These are phyloP conservation scores for Aspergillus saccharolyticus DNA, from an alignment of 495 filamentous ascomycete species.

Conservation along the genomic window DNA sequence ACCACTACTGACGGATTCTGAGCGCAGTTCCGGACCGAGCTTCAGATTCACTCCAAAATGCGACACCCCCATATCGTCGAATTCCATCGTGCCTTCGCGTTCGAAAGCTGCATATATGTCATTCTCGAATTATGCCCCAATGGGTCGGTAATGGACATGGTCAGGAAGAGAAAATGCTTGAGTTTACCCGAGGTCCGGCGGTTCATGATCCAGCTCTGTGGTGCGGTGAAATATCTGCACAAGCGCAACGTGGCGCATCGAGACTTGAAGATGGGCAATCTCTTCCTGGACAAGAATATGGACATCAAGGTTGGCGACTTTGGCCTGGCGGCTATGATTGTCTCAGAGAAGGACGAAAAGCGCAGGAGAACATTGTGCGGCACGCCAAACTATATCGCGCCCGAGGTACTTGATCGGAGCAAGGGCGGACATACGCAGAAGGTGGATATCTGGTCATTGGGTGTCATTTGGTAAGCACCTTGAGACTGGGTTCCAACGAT, in stretches of 20 bases:
- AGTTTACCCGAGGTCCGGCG: slow-evolving; percentile 89
- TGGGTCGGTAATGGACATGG: slow-evolving; percentile 98
- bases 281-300: slow-evolving; percentile 95
- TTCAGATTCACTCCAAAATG: slow-evolving; percentile 98
- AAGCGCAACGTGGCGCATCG: slow-evolving; percentile 90
- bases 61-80: slow-evolving; percentile 89
- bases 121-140: slow-evolving; percentile 92
- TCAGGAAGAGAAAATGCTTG: slow-evolving; percentile 78
- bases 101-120: slow-evolving; percentile 81
- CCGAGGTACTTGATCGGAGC: slow-evolving; percentile 74
- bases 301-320: slow-evolving; percentile 98
- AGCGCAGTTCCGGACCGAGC: slow-evolving; percentile 91
- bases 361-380: slow-evolving; percentile 89
- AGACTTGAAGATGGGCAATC: slow-evolving; percentile 95
- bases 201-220: slow-evolving; percentile 88
- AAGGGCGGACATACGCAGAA: slow-evolving; percentile 86
- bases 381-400: slow-evolving; percentile 97
- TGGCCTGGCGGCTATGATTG: slow-evolving; percentile 85
- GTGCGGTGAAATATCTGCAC: slow-evolving; percentile 96
- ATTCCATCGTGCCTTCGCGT: slow-evolving; percentile 92
- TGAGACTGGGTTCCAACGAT: background rate
- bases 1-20: slow-evolving; percentile 22
- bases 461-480: slow-evolving; percentile 77
- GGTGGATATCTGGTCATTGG: slow-evolving; percentile 96
- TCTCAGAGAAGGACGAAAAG: slow-evolving; percentile 79